Conservation (phyloP, 1,284 basidiomycete species). For the Uromyces viciae-fabae region DNA sequence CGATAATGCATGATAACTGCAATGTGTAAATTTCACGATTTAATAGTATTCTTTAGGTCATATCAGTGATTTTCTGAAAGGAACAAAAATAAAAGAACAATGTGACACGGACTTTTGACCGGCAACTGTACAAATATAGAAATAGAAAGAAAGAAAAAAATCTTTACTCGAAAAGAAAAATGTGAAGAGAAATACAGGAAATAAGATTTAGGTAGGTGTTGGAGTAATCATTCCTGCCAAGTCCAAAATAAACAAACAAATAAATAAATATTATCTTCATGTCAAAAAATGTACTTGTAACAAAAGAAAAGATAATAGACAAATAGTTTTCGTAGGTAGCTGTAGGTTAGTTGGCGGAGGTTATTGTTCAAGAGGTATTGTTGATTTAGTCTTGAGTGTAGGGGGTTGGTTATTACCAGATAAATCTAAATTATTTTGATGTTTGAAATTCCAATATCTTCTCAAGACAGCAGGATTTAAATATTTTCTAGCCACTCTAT, state of each 20-base stretch:
- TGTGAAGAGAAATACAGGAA: neutral
- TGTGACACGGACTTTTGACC: too few relatives aligned
- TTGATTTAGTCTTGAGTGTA: neutral
- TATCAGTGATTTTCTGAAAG: too few relatives aligned
- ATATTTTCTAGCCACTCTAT: constrained; percentile 36
- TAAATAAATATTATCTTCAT: too few relatives aligned
- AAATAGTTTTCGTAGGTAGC: neutral
- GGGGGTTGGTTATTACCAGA: neutral
- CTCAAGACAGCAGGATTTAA: constrained; percentile 12
- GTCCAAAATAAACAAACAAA: too few relatives aligned
- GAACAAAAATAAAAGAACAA: too few relatives aligned
- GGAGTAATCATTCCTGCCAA: neutral
- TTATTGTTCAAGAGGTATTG: neutral
- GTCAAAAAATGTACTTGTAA: too few relatives aligned
- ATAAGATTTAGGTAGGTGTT: neutral
- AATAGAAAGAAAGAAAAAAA: neutral
- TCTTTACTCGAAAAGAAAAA: neutral
- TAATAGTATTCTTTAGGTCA: too few relatives aligned
- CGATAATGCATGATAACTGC: too few relatives aligned
- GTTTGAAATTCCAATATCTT: constrained; percentile 28
- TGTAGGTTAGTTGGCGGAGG: too few relatives aligned
- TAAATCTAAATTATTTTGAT: neutral
- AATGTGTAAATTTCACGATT: too few relatives aligned
- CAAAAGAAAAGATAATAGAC: too few relatives aligned
- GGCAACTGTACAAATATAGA: too few relatives aligned